Evolutionary conservation across 1,284 basidiomycete genomes (phyloP).

Genomic region (Leccinum pachyderme): DNA sequence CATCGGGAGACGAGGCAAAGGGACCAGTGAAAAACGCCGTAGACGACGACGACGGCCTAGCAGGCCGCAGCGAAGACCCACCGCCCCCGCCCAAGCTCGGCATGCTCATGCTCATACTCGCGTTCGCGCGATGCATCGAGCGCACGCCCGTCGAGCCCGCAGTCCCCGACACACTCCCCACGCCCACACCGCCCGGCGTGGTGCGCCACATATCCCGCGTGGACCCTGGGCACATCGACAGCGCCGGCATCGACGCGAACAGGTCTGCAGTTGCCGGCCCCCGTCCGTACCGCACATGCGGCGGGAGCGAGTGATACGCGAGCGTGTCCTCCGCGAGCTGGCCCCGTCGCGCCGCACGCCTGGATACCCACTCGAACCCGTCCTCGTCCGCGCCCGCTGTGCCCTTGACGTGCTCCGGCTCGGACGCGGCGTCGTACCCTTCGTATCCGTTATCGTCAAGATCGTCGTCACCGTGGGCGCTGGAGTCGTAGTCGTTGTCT

Average conservation of each 20-base stretch:
- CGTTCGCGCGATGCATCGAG: neutral
- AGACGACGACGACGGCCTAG: constrained; percentile 15
- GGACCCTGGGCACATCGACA: constrained; percentile 35
- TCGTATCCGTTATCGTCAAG: neutral
- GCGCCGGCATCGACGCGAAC: constrained; percentile 53
- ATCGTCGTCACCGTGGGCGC: neutral
- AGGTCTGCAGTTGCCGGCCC: constrained; percentile 50
- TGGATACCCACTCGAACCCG: constrained; percentile 77
- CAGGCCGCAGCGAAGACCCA: neutral
- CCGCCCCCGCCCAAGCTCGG: constrained; percentile 8
- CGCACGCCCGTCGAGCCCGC: neutral
- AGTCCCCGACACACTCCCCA: neutral
- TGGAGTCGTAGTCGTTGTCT: constrained; percentile 39
- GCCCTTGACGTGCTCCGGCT: constrained; percentile 49
- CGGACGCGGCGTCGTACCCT: constrained; percentile 23
- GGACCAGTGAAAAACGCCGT: constrained; percentile 40
- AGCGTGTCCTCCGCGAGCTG: constrained; percentile 51
- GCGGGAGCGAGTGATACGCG: constrained; percentile 64
- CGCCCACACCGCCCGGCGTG: constrained; percentile 19
- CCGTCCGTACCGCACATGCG: constrained; percentile 67
- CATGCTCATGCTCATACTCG: constrained; percentile 30
- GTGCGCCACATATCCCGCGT: constrained; percentile 50
- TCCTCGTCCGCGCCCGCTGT: constrained; percentile 63
- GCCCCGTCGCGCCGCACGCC: constrained; percentile 51
- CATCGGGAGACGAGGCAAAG: constrained; percentile 38